Evolutionary conservation across 768 basidiomycete genomes (phyloP).

Genomic region (Naematelia encephala): DNA sequence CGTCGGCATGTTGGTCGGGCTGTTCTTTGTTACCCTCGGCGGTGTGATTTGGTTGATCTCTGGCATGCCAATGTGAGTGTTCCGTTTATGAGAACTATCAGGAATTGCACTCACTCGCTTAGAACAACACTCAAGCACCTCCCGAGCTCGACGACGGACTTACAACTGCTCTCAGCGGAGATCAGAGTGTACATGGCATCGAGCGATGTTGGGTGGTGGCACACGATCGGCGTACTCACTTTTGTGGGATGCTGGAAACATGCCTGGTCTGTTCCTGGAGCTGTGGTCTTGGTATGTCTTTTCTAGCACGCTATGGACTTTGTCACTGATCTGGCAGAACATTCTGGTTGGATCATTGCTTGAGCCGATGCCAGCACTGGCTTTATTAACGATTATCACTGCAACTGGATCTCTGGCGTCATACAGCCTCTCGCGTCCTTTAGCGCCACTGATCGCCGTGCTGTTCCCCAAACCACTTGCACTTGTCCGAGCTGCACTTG

Average conservation of each 20-base stretch:
- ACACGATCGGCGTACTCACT: constrained; percentile 77
- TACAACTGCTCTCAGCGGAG: constrained; percentile 47
- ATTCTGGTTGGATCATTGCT: constrained; percentile 84
- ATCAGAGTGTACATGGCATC: constrained; percentile 45
- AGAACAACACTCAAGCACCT: constrained; percentile 44
- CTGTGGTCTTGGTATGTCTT: constrained; percentile 65
- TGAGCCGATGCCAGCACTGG: constrained; percentile 73
- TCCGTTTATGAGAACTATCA: too few relatives aligned
- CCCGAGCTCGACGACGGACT: constrained; percentile 44
- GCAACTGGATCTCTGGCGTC: constrained; percentile 80
- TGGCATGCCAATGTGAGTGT: constrained; percentile 47
- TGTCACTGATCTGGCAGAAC: constrained; percentile 61
- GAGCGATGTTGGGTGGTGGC: constrained; percentile 52
- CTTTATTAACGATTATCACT: constrained; percentile 78
- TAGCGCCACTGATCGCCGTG: constrained; percentile 75
- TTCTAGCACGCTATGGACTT: not conserved
- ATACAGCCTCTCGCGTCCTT: constrained; percentile 72
- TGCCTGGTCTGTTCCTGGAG: constrained; percentile 94
- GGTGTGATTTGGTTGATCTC: constrained; percentile 39
- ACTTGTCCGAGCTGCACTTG: constrained; percentile 75
- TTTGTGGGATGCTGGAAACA: constrained; percentile 91
- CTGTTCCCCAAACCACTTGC: constrained; percentile 80
- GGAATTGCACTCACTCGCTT: too few relatives aligned
- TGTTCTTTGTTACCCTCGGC: constrained; percentile 37
- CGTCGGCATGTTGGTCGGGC: constrained; percentile 27